A percentile compares a stretch with the other conserved stretches of the same genome.
Conservation (phyloP, 2,329 filamentous ascomycete genomes). For the Fusarium sp. region DNA sequence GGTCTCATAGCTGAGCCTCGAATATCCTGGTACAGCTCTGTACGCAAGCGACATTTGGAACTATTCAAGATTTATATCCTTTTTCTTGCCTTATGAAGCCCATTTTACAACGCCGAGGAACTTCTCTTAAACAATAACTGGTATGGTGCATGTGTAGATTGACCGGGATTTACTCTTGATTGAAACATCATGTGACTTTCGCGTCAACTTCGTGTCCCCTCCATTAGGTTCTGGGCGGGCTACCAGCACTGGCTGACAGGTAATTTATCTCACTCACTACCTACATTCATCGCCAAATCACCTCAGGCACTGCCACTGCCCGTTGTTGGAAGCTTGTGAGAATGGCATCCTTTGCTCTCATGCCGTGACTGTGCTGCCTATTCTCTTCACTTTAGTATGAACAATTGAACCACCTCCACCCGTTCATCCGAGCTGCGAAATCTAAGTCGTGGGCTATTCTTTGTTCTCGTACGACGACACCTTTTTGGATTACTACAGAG, state of each 20-base stretch:
- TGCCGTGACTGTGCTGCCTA: slow-evolving; percentile 21
- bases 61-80: background rate
- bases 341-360: slow-evolving; percentile 11
- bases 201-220: slow-evolving; percentile 40
- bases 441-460: background rate
- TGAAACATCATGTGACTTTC: slow-evolving; percentile 45
- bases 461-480: background rate
- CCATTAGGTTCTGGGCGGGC: background rate
- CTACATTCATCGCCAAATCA: slow-evolving; percentile 1
- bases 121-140: background rate
- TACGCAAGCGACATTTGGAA: background rate
- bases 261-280: slow-evolving; percentile 30
- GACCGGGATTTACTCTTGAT: background rate
- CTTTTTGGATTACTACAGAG: background rate
- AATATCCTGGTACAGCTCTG: background rate
- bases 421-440: background rate
- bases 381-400: background rate
- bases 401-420: background rate
- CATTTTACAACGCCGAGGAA: background rate
- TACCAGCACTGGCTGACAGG: slow-evolving; percentile 35
- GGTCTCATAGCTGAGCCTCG: background rate
- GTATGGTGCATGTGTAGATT: background rate
- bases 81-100: background rate
- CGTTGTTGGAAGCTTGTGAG: background rate
- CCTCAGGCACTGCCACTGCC: slow-evolving; percentile 4